Conservation (phyloP, 2,329 filamentous ascomycete species). For the Fusarium equiseti region DNA sequence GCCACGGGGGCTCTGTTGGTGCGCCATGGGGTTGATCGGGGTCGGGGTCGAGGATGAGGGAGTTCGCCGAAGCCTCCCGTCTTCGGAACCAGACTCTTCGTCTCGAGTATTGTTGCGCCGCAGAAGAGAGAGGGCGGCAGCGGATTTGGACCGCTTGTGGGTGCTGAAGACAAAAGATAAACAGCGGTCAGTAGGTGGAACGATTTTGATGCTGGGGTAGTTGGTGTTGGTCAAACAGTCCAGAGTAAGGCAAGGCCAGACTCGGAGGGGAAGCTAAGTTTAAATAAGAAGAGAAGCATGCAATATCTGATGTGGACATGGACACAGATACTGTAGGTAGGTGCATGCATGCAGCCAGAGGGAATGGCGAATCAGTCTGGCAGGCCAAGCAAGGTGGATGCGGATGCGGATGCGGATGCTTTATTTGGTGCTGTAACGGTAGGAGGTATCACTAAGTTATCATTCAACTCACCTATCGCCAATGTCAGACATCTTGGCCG, state of each 20-base stretch:
- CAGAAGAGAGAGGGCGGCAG: slow-evolving; percentile 65
- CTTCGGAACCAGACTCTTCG: slow-evolving; percentile 66
- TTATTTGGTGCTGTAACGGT: slow-evolving; percentile 4
- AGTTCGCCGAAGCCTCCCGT: slow-evolving; percentile 58
- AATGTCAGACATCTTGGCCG: slow-evolving; percentile 44
- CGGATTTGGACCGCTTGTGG: slow-evolving; percentile 68
- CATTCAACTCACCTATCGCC: slow-evolving; percentile 43
- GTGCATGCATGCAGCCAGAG: slow-evolving; percentile 15
- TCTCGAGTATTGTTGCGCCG: slow-evolving; percentile 64
- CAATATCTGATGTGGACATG: slow-evolving; percentile 34
- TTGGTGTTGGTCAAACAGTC: slow-evolving; percentile 31
- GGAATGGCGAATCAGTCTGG: slow-evolving; percentile 25
- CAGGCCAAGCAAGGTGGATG: slow-evolving; percentile 2
- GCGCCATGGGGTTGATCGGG: slow-evolving; percentile 53
- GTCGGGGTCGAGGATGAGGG: slow-evolving; percentile 49
- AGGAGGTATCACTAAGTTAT: slow-evolving; percentile 3
- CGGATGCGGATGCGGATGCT: background rate
- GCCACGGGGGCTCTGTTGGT: slow-evolving; percentile 54
- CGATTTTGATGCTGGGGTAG: slow-evolving; percentile 41
- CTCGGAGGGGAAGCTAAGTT: slow-evolving; percentile 32
- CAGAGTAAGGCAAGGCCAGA: slow-evolving; percentile 8
- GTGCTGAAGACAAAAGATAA: slow-evolving; percentile 44
- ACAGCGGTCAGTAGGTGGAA: slow-evolving; percentile 49
- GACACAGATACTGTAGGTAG: slow-evolving; percentile 13
- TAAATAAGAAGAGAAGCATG: slow-evolving; percentile 31